Evolutionary conservation across 163 green algal species (phyloP).

Genomic region (Volvox carteri): DNA sequence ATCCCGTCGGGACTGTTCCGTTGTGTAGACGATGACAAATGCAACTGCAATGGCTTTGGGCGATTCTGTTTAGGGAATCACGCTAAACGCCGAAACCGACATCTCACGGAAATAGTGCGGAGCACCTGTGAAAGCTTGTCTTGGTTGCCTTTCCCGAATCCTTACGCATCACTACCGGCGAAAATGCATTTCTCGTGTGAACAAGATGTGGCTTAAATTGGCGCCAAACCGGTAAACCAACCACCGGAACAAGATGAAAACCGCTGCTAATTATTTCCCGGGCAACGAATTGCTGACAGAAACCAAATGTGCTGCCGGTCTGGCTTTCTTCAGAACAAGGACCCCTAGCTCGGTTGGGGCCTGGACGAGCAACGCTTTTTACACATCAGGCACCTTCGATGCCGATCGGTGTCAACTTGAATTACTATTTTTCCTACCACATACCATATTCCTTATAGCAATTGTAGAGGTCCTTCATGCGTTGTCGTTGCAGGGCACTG

Average conservation of each 20-base stretch:
- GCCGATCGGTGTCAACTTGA: neutral
- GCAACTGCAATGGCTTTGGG: too few relatives aligned
- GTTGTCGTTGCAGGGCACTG: neutral
- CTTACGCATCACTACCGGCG: too few relatives aligned
- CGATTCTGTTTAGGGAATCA: too few relatives aligned
- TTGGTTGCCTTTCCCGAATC: too few relatives aligned
- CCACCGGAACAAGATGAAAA: neutral
- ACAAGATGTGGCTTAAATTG: too few relatives aligned
- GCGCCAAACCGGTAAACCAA: neutral
- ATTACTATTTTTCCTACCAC: neutral
- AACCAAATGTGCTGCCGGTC: neutral
- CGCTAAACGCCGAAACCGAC: too few relatives aligned
- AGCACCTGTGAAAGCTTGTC: too few relatives aligned
- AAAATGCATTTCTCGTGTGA: too few relatives aligned
- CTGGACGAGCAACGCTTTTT: conserved; percentile 27
- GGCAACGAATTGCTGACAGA: too few relatives aligned
- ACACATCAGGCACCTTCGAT: neutral
- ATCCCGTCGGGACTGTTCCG: too few relatives aligned
- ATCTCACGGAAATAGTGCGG: too few relatives aligned
- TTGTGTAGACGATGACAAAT: too few relatives aligned
- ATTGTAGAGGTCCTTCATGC: neutral
- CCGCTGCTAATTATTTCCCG: neutral
- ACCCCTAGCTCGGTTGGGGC: neutral
- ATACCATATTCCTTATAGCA: neutral
- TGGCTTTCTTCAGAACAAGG: neutral